These are phyloP conservation scores for Pseudoturritis turrita DNA, from an alignment of 345 rosid genomes.

Conservation along the genomic window DNA sequence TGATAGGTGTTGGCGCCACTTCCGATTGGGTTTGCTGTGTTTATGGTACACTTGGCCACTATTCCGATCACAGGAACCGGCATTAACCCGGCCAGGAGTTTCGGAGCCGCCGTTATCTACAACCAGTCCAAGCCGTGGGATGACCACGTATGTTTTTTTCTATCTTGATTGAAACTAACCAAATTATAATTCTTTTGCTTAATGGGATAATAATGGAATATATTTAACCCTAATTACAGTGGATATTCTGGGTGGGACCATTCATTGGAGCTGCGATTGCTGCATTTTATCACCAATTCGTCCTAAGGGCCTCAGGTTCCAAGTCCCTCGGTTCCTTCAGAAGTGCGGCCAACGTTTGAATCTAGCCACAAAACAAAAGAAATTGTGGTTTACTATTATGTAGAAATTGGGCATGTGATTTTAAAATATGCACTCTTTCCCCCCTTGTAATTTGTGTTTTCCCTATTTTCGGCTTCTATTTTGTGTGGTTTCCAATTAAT, in stretches of 20 bases:
- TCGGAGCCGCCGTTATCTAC: constrained; percentile 59
- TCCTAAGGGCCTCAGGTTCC: constrained; percentile 66
- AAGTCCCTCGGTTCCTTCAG: constrained; percentile 89
- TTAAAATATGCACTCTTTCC: neutral
- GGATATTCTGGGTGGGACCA: constrained; percentile 92
- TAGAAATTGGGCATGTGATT: neutral
- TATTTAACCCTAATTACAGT: constrained; percentile 32
- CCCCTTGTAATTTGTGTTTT: neutral
- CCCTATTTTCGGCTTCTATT: neutral
- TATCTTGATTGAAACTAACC: neutral
- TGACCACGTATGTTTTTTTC: constrained; percentile 40
- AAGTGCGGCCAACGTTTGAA: constrained; percentile 51
- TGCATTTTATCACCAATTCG: constrained; percentile 76
- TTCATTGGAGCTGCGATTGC: constrained; percentile 80
- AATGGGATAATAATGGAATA: neutral
- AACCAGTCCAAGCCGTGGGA: constrained; percentile 50
- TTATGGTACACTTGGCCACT: constrained; percentile 67
- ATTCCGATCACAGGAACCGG: constrained; percentile 74
- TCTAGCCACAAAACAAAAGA: neutral
- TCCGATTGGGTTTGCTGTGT: constrained; percentile 65
- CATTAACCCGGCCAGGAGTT: constrained; percentile 67
- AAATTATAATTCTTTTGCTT: too few relatives aligned
- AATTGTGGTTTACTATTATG: neutral
- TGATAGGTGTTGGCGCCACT: constrained; percentile 60
- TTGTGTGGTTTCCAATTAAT: neutral